These are phyloP conservation scores for Hortiboletus campestris DNA, from an alignment of 768 basidiomycete genomes.

Conservation along the genomic window DNA sequence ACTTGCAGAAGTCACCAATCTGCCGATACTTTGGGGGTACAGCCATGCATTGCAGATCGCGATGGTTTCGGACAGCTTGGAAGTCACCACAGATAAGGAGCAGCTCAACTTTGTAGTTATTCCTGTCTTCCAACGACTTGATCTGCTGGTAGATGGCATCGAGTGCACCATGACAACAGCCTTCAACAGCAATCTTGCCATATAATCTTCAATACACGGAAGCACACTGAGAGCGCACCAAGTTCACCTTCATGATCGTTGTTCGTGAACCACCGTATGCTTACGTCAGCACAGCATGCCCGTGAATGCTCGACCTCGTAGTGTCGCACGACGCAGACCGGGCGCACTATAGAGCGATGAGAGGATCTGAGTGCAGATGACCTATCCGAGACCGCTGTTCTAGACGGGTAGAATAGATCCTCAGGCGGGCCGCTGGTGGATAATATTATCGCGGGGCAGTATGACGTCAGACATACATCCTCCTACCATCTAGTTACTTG, in stretches of 20 bases:
- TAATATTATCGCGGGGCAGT: too few relatives aligned
- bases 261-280: not conserved
- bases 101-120: constrained; percentile 72
- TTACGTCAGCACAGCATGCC: constrained; percentile 1
- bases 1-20: constrained; percentile 85
- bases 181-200: constrained; percentile 79
- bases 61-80: constrained; percentile 82
- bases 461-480: too few relatives aligned
- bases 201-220: constrained; percentile 3
- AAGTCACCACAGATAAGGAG: constrained; percentile 97
- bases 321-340: too few relatives aligned
- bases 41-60: constrained; percentile 87
- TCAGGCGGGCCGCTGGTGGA: too few relatives aligned
- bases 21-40: constrained; percentile 86
- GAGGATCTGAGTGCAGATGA: not conserved
- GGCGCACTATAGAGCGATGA: too few relatives aligned
- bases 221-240: not conserved
- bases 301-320: too few relatives aligned
- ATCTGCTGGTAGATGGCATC: constrained; percentile 82
- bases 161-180: constrained; percentile 94
- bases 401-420: too few relatives aligned
- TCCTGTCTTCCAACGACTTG: constrained; percentile 53
- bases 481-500: too few relatives aligned
- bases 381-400: not conserved
- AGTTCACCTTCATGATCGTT: constrained; percentile 25